Percentiles rank a stretch among this genome's conserved stretches.
These are phyloP conservation scores for Tritrichomonas musculus DNA, from an alignment of 208 protist species.

Conservation along the genomic window DNA sequence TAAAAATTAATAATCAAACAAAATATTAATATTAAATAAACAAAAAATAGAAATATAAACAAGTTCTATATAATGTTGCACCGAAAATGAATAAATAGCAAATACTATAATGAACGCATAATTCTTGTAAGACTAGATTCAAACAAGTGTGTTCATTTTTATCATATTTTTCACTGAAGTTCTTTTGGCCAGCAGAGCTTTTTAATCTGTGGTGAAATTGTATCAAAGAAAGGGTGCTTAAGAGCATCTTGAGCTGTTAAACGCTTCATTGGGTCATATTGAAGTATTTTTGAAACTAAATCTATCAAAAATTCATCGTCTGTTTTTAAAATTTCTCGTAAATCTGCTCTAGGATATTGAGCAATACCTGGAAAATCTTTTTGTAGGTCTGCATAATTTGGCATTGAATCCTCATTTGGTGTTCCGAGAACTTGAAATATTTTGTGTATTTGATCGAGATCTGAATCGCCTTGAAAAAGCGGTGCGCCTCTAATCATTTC, in stretches of 20 bases:
- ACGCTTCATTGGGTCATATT: neutral
- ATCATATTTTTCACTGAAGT: too few species aligned
- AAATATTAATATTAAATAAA: too few species aligned
- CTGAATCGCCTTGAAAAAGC: constrained; percentile 45
- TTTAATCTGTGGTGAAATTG: too few species aligned
- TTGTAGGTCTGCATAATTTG: neutral
- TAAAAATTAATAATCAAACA: too few species aligned
- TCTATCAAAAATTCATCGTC: neutral
- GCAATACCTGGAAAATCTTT: too few species aligned
- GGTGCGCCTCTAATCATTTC: constrained; percentile 45
- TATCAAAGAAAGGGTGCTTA: neutral
- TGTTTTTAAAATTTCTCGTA: neutral
- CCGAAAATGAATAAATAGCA: too few species aligned
- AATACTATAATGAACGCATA: too few species aligned
- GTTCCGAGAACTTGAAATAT: neutral
- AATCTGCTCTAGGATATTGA: neutral
- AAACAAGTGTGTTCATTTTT: too few species aligned
- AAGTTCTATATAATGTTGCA: too few species aligned
- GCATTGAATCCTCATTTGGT: neutral
- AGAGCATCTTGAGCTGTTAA: neutral
- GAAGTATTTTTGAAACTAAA: neutral
- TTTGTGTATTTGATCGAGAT: constrained; percentile 49
- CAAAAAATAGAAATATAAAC: too few species aligned
- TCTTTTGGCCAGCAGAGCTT: too few species aligned
- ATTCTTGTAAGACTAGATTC: too few species aligned